Conservation (phyloP, 2,329 filamentous ascomycete species). For the Fusarium papillatum region DNA sequence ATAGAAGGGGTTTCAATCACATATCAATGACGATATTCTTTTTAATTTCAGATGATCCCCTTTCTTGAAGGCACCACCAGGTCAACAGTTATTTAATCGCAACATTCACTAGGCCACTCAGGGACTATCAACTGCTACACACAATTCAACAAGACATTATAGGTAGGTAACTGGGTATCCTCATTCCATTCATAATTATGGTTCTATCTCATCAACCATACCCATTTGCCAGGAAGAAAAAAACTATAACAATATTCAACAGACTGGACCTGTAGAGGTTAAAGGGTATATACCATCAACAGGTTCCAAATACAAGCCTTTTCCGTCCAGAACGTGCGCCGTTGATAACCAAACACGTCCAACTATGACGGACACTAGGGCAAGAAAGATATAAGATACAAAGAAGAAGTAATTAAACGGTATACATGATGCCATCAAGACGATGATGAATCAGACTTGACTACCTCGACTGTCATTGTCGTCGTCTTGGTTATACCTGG, state of each 20-base stretch:
- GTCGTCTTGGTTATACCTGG: constrained; percentile 47
- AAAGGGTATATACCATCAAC: neutral
- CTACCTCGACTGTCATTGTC: constrained; percentile 43
- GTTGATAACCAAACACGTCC: neutral
- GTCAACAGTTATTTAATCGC: neutral
- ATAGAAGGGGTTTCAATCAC: neutral
- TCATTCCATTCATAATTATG: neutral
- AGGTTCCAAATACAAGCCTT: neutral
- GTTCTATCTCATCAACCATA: neutral
- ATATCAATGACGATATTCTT: neutral
- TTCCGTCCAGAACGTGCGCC: constrained; percentile 1
- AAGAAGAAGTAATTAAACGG: neutral
- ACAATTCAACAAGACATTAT: neutral
- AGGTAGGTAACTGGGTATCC: neutral
- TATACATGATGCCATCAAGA: neutral
- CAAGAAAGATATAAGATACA: neutral
- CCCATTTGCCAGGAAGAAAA: neutral
- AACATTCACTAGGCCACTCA: neutral
- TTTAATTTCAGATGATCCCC: neutral
- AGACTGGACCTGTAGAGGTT: neutral
- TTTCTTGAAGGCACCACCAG: neutral
- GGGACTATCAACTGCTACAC: neutral
- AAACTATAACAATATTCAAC: neutral
- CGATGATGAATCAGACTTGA: neutral
- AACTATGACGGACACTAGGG: neutral